These are phyloP conservation scores for Ustilago vetiveriae DNA, from an alignment of 1,284 basidiomycete genomes.

Conservation along the genomic window DNA sequence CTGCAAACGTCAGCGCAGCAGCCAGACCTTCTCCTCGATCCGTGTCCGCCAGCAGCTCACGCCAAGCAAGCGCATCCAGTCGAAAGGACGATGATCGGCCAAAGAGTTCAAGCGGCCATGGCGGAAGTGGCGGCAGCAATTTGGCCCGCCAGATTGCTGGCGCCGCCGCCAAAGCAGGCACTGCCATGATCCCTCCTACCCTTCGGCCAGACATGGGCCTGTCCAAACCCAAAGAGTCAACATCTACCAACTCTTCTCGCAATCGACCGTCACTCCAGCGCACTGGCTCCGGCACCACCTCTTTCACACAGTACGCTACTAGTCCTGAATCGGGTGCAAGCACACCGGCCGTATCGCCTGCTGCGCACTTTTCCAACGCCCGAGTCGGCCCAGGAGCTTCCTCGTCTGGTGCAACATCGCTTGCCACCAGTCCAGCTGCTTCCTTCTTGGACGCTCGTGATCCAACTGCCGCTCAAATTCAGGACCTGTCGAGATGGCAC, in stretches of 20 bases:
- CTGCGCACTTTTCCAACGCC: constrained; percentile 6
- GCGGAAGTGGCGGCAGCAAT: constrained; percentile 22
- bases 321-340: constrained; percentile 12
- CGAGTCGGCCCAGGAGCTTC: constrained; percentile 3
- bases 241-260: constrained; percentile 7
- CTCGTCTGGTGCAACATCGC: constrained; percentile 3
- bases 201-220: constrained; percentile 37
- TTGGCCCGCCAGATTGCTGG: constrained; percentile 51
- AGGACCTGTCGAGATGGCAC: constrained; percentile 35
- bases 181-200: constrained; percentile 56
- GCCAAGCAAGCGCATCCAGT: constrained; percentile 5
- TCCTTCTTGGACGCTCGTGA: constrained; percentile 14
- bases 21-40: constrained; percentile 4
- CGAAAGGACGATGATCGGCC: constrained; percentile 21
- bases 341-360: constrained; percentile 15
- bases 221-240: constrained; percentile 8
- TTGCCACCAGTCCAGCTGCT: not conserved
- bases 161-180: constrained; percentile 56
- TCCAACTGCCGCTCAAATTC: constrained; percentile 13
- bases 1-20: not conserved
- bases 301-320: constrained; percentile 16
- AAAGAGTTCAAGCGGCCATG: constrained; percentile 13
- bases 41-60: constrained; percentile 1
- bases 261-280: constrained; percentile 28
- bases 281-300: constrained; percentile 39